A percentile compares a stretch with the other conserved stretches of the same genome.
These are phyloP conservation scores for Yamagishiella unicocca DNA, from an alignment of 139 green algal genomes.

Conservation along the genomic window DNA sequence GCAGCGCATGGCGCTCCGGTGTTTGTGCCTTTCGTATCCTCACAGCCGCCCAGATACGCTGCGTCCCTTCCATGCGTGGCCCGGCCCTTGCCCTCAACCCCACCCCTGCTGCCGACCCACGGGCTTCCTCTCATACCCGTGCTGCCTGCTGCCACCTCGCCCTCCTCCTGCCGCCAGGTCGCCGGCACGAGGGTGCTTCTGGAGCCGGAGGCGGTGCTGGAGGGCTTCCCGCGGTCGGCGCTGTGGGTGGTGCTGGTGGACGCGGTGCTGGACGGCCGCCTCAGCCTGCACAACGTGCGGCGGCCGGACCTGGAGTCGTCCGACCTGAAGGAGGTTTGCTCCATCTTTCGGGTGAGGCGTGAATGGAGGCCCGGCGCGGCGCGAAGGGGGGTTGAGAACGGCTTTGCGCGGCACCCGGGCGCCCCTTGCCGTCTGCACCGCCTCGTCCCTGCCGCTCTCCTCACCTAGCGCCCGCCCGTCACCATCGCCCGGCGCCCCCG, in stretches of 20 bases:
- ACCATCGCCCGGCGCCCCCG: neutral
- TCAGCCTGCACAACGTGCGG: slow-evolving; percentile 13
- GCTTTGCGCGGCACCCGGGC: too few relatives aligned
- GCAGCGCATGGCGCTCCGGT: too few relatives aligned
- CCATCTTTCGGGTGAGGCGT: slow-evolving; percentile 14
- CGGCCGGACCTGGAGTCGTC: neutral
- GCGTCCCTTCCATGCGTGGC: too few relatives aligned
- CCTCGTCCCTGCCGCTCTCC: too few relatives aligned
- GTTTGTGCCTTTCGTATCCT: too few relatives aligned
- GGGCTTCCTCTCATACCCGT: too few relatives aligned
- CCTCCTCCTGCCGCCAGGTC: neutral
- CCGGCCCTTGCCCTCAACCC: too few relatives aligned
- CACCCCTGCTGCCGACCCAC: too few relatives aligned
- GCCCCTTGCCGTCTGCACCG: too few relatives aligned
- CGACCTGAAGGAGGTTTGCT: slow-evolving; percentile 21
- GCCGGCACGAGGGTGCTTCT: neutral
- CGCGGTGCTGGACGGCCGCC: slow-evolving; percentile 2
- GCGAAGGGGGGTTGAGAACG: neutral
- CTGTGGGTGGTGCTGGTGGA: slow-evolving; percentile 23
- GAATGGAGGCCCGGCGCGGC: too few relatives aligned
- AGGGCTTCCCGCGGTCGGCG: neutral
- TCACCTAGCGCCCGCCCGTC: neutral
- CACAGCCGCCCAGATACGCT: too few relatives aligned
- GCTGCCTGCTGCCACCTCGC: neutral
- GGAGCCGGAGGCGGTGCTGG: slow-evolving; percentile 1